Conservation (phyloP, 129 eudicot species). For the Tagetes erecta region DNA sequence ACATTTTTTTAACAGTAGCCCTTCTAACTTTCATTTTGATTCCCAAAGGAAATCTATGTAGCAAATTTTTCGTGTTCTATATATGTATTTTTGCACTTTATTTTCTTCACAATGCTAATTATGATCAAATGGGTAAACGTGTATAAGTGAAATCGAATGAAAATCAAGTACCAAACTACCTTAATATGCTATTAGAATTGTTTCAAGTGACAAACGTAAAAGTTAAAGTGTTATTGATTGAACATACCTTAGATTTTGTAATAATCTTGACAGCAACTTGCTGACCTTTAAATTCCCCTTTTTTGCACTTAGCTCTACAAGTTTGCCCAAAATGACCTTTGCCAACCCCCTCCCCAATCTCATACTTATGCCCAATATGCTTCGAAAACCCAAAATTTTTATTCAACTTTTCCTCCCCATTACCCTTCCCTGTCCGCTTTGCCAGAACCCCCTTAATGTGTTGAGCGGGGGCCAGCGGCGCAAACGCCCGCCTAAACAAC, state of each 20-base stretch:
- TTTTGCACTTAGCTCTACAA: conserved; percentile 28
- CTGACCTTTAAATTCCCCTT: conserved; percentile 40
- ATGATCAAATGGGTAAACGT: too few relatives aligned
- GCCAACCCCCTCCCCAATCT: conserved; percentile 43
- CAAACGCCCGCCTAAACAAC: conserved; percentile 29
- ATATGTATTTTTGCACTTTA: too few relatives aligned
- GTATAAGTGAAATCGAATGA: too few relatives aligned
- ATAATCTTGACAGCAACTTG: conserved; percentile 37
- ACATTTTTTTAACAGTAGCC: too few relatives aligned
- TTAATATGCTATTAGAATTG: too few relatives aligned
- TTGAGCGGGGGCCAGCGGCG: conserved; percentile 36
- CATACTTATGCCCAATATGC: conserved; percentile 41
- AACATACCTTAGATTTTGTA: conserved; percentile 31
- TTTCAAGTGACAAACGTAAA: too few relatives aligned
- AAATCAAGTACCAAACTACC: too few relatives aligned
- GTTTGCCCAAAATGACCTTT: conserved; percentile 44
- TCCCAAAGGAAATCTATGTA: too few relatives aligned
- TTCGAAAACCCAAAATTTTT: conserved; percentile 39
- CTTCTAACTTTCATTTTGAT: too few relatives aligned
- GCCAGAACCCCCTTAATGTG: conserved; percentile 43
- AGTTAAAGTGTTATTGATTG: neutral
- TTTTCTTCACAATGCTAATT: too few relatives aligned
- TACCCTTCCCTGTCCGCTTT: conserved; percentile 21
- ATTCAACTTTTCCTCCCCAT: conserved; percentile 41
- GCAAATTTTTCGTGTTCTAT: too few relatives aligned